phyloP scores from a whole-genome alignment of 2,329 filamentous ascomycete species.

The Pyricularia sp. region DNA sequence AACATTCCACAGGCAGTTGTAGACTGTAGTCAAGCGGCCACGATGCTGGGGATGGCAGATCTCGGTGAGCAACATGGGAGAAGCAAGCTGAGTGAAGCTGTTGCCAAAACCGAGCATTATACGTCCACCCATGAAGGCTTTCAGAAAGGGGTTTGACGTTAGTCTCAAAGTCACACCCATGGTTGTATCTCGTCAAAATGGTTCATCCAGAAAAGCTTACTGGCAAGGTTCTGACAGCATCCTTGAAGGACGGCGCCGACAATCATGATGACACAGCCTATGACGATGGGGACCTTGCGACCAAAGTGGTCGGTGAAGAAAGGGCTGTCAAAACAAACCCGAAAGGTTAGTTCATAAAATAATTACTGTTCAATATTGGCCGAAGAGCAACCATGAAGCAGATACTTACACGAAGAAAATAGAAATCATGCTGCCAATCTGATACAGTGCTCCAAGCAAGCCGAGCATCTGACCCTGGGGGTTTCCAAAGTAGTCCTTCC shows the following conservation, averaged over 20 bases:
- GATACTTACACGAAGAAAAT: constrained; percentile 42
- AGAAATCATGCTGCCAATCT: constrained; percentile 46
- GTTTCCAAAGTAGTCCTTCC: constrained; percentile 37
- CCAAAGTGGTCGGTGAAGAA: constrained; percentile 45
- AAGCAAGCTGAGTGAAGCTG: constrained; percentile 15
- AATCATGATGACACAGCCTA: constrained; percentile 46
- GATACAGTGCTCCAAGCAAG: constrained; percentile 48
- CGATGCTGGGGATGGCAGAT: constrained; percentile 22
- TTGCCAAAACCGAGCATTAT: constrained; percentile 6
- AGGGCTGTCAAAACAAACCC: constrained; percentile 22
- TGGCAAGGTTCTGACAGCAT: constrained; percentile 30
- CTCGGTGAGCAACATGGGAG: constrained; percentile 32
- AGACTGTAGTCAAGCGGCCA: constrained; percentile 17
- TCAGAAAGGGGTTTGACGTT: not conserved
- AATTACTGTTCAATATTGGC: not conserved
- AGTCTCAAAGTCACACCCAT: not conserved
- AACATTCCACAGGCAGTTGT: constrained; percentile 8
- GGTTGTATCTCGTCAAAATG: not conserved
- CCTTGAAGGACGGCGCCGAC: constrained; percentile 48
- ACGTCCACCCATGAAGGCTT: constrained; percentile 40
- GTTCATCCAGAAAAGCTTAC: constrained; percentile 11
- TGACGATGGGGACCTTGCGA: constrained; percentile 39
- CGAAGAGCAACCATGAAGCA: no score
- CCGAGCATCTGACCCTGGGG: constrained; percentile 35
- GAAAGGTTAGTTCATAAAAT: not conserved